Evolutionary conservation across 148 eudicot species (phyloP), one percentile per base, ranked within the genome.

Genomic region (Vaccinium myrtillus): DNA sequence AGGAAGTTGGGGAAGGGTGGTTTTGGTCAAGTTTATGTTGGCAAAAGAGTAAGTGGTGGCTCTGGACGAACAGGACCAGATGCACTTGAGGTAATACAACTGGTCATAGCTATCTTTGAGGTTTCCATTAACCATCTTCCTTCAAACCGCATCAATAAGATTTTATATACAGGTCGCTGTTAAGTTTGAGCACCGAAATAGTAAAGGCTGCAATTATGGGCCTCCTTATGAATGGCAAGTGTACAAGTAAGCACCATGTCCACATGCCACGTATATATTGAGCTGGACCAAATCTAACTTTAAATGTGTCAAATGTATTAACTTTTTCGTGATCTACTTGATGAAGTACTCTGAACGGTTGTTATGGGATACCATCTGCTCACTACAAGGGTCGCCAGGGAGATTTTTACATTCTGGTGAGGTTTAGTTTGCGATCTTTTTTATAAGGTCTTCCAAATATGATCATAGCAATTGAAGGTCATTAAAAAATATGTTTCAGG

Each of bases 141-240:
- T 53, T 74, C 59, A 83, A 50, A 59, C 8, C 59, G 83, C 13
- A 49, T 3, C 56, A 6, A 50, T 80, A 36, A 23, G 25, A 51
- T 67, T 23, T 80, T 67, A 81, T 82, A 78, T n/a, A 39, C 87
- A 95, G 98, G 98, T 95, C 82, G 98, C 98, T 23, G 86, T 95
- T 79, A 95, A 95, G 86, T 94, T 94, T 90, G 98, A 95, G 86
- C 98, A 95, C 84, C 94, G 98, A 53, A 95, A 92, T 81, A 95
- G 98, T 78, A 95, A 95, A 89, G 98, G 98, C 59, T 95, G 98
- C 90, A 95, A 93, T 85, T 94, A 94, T 87, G 98, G 96, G 76
- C 98, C 98, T 86, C 98, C 98, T n/a, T 95, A 94, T 85, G 98
- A 95, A 91, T 95, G 98, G 98, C 98, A 95, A 90, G 98, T 95